Conservation (phyloP, 2,329 filamentous ascomycete species). For the Alternaria brassicae region DNA sequence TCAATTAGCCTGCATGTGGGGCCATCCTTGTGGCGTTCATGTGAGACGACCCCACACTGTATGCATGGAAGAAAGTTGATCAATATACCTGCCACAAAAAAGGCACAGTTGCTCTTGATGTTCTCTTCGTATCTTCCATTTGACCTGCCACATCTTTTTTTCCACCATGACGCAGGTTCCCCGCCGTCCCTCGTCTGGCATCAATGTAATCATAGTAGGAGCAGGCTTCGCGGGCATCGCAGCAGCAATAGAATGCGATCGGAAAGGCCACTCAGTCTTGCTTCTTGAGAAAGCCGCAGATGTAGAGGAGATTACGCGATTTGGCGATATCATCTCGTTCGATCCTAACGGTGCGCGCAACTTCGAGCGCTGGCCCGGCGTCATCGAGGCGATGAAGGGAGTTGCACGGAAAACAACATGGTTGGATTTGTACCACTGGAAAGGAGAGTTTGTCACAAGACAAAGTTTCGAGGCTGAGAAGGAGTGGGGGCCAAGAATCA, state of each 20-base stretch:
- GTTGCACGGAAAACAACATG: constrained; percentile 63
- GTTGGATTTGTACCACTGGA: constrained; percentile 67
- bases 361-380: constrained; percentile 59
- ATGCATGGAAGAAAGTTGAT: neutral
- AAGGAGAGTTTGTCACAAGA: constrained; percentile 67
- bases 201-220: constrained; percentile 58
- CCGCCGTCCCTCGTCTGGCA: constrained; percentile 26
- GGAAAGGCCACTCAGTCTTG: constrained; percentile 65
- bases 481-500: constrained; percentile 61
- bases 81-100: neutral
- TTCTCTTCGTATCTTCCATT: neutral
- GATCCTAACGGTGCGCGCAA: constrained; percentile 67
- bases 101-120: neutral
- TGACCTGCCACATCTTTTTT: neutral
- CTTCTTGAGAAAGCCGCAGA: constrained; percentile 60
- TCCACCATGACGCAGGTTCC: constrained; percentile 25
- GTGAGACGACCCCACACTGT: constrained; percentile 8
- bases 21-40: neutral
- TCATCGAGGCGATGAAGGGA: constrained; percentile 57
- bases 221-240: constrained; percentile 67
- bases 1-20: constrained; percentile 12
- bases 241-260: constrained; percentile 68
- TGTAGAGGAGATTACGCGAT: constrained; percentile 62
- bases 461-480: constrained; percentile 54
- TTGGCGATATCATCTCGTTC: constrained; percentile 69